A percentile compares a stretch with the other conserved stretches of the same genome.
Evolutionary conservation across 176 grass and related monocot species (phyloP).

Genomic region (Cenchrus americanus): DNA sequence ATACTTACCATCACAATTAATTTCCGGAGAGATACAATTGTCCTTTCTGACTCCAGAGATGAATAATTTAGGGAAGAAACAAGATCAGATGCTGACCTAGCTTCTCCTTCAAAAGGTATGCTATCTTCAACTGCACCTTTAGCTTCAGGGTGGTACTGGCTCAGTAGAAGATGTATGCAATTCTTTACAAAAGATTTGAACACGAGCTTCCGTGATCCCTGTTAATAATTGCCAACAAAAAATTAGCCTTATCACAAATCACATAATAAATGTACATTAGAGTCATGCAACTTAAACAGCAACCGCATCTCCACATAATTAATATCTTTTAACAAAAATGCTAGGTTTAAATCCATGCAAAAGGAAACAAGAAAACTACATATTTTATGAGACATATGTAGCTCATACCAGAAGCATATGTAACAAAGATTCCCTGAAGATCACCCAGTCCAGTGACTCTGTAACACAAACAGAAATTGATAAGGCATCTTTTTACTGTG

Average conservation of each 20-base stretch:
- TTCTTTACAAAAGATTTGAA: constrained; percentile 76
- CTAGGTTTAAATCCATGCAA: constrained; percentile 1
- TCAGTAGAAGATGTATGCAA: constrained; percentile 68
- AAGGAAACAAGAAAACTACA: constrained; percentile 3
- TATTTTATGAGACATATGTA: constrained; percentile 27
- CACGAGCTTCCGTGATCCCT: constrained; percentile 70
- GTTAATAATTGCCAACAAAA: constrained; percentile 33
- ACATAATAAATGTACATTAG: constrained; percentile 38
- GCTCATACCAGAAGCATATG: constrained; percentile 74
- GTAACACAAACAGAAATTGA: constrained; percentile 48
- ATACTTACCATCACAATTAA: constrained; percentile 74
- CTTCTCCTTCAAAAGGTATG: constrained; percentile 47
- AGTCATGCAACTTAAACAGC: constrained; percentile 6
- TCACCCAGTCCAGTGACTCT: constrained; percentile 77
- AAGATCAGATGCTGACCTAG: constrained; percentile 49
- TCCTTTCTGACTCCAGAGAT: constrained; percentile 59
- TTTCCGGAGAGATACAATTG: constrained; percentile 62
- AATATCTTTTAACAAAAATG: constrained; percentile 28
- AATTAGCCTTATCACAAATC: constrained; percentile 26
- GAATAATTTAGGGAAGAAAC: constrained; percentile 58
- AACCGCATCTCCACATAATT: constrained; percentile 6
- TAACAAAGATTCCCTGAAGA: constrained; percentile 81
- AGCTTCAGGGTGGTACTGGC: constrained; percentile 45
- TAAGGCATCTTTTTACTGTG: constrained; percentile 9
- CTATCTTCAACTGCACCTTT: constrained; percentile 42